Evolutionary conservation across 2,329 filamentous ascomycete genomes (phyloP).

Genomic region (Apiospora arundinis): DNA sequence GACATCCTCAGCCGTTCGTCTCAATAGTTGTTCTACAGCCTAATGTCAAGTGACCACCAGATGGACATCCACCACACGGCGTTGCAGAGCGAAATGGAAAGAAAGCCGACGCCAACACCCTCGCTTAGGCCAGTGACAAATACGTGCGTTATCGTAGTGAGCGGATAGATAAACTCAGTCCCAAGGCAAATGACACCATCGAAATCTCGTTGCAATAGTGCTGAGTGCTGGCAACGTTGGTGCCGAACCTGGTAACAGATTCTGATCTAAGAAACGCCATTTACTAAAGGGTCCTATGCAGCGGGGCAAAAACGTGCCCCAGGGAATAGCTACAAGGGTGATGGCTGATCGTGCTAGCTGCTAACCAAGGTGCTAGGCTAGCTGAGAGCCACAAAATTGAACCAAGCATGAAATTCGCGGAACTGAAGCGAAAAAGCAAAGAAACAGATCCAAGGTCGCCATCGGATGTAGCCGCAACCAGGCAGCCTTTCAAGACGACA

Average conservation of each 20-base stretch:
- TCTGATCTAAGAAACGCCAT: conserved; percentile 2
- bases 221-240: neutral
- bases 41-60: neutral
- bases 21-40: neutral
- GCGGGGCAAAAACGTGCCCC: conserved; percentile 2
- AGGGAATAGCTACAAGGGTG: neutral
- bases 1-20: neutral
- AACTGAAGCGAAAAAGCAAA: neutral
- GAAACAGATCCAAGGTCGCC: neutral
- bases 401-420: too few relatives aligned
- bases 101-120: neutral
- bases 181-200: neutral
- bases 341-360: neutral
- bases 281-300: neutral
- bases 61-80: neutral
- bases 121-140: neutral
- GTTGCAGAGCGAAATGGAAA: neutral
- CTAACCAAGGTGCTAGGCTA: neutral
- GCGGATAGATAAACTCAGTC: neutral
- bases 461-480: neutral
- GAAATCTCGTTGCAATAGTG: neutral
- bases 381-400: neutral
- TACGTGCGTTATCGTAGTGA: neutral
- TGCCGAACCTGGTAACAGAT: neutral
- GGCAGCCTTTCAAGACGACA: neutral